Conservation (phyloP, 163 green algal genomes). For the Chloroidium sp. region DNA sequence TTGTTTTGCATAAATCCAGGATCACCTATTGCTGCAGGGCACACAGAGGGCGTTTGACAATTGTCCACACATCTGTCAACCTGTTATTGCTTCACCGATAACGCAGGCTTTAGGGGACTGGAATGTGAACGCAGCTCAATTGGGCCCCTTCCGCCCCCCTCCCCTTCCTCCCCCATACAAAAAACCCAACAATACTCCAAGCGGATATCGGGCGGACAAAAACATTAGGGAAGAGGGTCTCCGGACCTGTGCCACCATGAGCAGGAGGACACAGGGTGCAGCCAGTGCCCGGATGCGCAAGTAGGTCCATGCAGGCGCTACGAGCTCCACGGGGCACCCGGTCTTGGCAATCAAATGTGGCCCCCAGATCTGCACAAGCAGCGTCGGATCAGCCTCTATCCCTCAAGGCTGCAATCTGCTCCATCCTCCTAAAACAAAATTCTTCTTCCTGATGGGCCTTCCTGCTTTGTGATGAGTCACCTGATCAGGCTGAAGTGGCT, state of each 20-base stretch:
- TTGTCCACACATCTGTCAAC: too few relatives aligned
- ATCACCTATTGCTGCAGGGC: not conserved
- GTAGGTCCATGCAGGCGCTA: constrained; percentile 40
- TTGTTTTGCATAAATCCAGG: not conserved
- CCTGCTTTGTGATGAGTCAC: too few relatives aligned
- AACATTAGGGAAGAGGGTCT: not conserved
- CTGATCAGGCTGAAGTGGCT: too few relatives aligned
- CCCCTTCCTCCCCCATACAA: not conserved
- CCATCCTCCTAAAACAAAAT: too few relatives aligned
- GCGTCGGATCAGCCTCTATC: too few relatives aligned
- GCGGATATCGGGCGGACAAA: not conserved
- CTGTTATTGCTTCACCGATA: not conserved
- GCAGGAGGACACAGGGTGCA: constrained; percentile 53
- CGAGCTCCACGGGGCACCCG: constrained; percentile 44
- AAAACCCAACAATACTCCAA: not conserved
- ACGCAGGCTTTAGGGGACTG: not conserved
- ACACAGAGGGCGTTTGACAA: too few relatives aligned
- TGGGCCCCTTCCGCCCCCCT: too few relatives aligned
- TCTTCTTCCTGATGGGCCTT: too few relatives aligned
- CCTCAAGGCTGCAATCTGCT: too few relatives aligned
- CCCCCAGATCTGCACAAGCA: constrained; percentile 19
- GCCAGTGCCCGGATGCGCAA: constrained; percentile 61
- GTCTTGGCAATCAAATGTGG: constrained; percentile 42
- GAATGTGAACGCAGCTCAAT: not conserved
- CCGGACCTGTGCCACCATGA: constrained; percentile 45